phyloP scores from a whole-genome alignment of 2,329 filamentous ascomycete species.

The Aspergillus aculeatinus region DNA sequence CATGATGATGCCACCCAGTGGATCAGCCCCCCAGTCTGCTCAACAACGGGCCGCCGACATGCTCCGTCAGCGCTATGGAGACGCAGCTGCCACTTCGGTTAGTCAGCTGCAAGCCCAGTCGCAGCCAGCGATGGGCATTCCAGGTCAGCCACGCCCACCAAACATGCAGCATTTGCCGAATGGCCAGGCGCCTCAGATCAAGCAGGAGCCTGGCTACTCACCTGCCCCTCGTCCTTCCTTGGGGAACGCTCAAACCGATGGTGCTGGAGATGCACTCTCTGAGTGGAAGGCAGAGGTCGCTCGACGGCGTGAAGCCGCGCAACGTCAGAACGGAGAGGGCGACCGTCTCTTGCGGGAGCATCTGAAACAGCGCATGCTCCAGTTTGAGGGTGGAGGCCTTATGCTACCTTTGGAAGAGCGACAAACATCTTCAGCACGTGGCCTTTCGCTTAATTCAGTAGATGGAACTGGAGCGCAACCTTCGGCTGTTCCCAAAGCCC shows the following conservation, averaged over 20 bases:
- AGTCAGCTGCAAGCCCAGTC: conserved; percentile 46
- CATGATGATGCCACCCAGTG: conserved; percentile 28
- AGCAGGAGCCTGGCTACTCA: conserved; percentile 39
- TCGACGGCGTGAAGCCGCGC: conserved; percentile 42
- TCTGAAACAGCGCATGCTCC: conserved; percentile 41
- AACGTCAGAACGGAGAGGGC: conserved; percentile 34
- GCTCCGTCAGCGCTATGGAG: conserved; percentile 50
- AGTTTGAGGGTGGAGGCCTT: conserved; percentile 48
- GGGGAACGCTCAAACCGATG: conserved; percentile 70
- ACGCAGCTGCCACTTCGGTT: conserved; percentile 44
- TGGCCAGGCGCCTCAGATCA: conserved; percentile 45
- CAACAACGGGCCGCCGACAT: conserved; percentile 55
- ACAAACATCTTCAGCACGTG: conserved; percentile 38
- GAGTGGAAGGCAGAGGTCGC: conserved; percentile 52
- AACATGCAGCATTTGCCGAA: conserved; percentile 35
- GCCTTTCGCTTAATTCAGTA: conserved; percentile 17
- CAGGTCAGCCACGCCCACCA: conserved; percentile 35
- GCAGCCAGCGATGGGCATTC: conserved; percentile 35
- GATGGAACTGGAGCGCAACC: conserved; percentile 1
- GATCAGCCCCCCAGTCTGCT: conserved; percentile 48
- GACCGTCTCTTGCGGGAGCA: conserved; percentile 45
- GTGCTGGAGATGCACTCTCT: conserved; percentile 61
- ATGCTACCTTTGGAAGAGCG: conserved; percentile 45
- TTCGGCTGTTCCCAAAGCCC: conserved; percentile 32
- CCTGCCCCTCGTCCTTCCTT: conserved; percentile 41